phyloP scores from a whole-genome alignment of 148 eudicot genomes.

The Rhododendron henanense region DNA sequence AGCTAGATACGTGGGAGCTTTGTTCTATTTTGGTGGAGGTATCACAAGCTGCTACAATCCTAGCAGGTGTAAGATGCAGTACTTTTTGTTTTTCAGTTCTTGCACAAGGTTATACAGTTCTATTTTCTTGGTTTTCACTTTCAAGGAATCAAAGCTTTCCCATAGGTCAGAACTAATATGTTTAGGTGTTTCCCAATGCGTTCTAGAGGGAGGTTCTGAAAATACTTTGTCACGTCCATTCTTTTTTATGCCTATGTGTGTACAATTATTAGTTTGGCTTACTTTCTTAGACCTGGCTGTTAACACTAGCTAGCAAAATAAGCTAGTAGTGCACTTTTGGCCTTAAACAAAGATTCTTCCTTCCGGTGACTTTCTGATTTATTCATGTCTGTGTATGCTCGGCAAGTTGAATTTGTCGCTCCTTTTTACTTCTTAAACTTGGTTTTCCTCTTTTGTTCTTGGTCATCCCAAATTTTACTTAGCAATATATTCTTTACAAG shows the following conservation, averaged over 20 bases:
- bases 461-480: not conserved
- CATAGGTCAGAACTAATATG: not conserved
- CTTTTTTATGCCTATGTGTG: not conserved
- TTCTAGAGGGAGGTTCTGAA: not conserved
- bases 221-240: not conserved
- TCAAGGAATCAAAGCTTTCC: not conserved
- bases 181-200: not conserved
- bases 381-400: not conserved
- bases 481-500: not conserved
- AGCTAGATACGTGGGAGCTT: constrained; percentile 37
- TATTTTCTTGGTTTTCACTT: not conserved
- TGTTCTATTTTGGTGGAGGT: constrained; percentile 42
- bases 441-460: not conserved
- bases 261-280: not conserved
- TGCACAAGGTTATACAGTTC: not conserved
- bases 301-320: not conserved
- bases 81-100: not conserved
- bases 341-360: not conserved
- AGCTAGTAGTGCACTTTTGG: not conserved
- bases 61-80: constrained; percentile 27
- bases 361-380: not conserved
- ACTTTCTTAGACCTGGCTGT: not conserved
- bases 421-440: not conserved
- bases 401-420: not conserved
- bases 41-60: constrained; percentile 33